These are phyloP conservation scores for Silene noctiflora DNA, from an alignment of 179 eudicot genomes.

Conservation along the genomic window DNA sequence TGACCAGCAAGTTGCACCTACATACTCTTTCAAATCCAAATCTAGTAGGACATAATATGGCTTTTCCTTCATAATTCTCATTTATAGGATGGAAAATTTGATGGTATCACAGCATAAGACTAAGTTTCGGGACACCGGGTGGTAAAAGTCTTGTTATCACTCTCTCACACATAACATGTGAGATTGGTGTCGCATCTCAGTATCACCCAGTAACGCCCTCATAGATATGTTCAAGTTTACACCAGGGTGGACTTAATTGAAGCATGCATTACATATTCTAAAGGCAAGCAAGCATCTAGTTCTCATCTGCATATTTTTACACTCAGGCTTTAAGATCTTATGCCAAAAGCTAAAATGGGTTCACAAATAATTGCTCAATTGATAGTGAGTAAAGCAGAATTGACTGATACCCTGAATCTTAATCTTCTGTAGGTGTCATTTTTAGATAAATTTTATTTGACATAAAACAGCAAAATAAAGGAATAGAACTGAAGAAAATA, in stretches of 20 bases:
- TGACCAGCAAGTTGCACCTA: too few relatives aligned
- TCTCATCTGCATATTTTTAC: conserved; percentile 43
- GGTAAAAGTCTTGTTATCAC: too few relatives aligned
- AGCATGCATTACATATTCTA: conserved; percentile 27
- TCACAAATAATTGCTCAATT: conserved; percentile 25
- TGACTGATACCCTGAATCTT: conserved; percentile 12
- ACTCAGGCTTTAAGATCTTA: conserved; percentile 18
- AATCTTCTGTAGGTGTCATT: background rate
- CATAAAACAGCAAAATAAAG: background rate
- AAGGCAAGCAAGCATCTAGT: conserved; percentile 39
- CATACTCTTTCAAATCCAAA: too few relatives aligned
- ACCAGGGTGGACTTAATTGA: conserved; percentile 14
- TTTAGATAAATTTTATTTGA: background rate
- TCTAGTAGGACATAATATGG: too few relatives aligned
- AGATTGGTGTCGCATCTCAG: too few relatives aligned
- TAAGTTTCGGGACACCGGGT: too few relatives aligned
- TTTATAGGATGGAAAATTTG: too few relatives aligned
- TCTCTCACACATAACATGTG: too few relatives aligned
- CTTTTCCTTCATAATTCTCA: too few relatives aligned
- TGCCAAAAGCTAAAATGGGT: conserved; percentile 25
- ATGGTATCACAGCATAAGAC: too few relatives aligned
- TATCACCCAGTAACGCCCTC: too few relatives aligned
- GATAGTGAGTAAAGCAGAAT: conserved; percentile 14
- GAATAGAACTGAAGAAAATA: background rate
- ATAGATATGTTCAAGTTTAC: background rate